phyloP scores from a whole-genome alignment of 2,329 filamentous ascomycete genomes.

The Septoria petroselini region DNA sequence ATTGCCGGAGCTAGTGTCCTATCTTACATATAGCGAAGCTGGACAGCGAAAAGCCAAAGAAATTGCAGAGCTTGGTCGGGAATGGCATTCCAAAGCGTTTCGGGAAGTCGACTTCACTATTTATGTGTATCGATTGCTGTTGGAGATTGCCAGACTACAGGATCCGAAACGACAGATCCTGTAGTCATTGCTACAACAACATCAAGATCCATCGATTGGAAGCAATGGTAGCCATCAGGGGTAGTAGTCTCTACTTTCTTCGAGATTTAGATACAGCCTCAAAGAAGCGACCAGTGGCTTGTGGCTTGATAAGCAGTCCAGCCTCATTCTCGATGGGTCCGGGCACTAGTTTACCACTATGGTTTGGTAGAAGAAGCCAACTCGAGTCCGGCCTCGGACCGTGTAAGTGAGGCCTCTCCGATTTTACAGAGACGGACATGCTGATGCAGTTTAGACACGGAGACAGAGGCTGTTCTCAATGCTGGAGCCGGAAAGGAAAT shows the following conservation, averaged over 20 bases:
- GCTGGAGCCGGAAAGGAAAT: constrained; percentile 38
- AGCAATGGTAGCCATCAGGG: no score
- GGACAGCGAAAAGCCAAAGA: constrained; percentile 18
- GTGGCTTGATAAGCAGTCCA: background rate
- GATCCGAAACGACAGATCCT: constrained; percentile 12
- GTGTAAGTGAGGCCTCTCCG: constrained; percentile 30
- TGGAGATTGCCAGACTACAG: constrained; percentile 17
- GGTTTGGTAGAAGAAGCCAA: constrained; percentile 34
- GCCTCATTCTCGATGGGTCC: constrained; percentile 35
- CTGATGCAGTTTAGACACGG: constrained; percentile 25
- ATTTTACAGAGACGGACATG: background rate
- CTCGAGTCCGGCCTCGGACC: constrained; percentile 35
- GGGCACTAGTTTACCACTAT: constrained; percentile 32
- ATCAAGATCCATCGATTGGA: no score
- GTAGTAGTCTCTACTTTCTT: no score
- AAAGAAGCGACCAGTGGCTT: no score
- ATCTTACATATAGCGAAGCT: constrained; percentile 39
- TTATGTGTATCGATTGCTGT: constrained; percentile 19
- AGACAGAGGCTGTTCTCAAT: constrained; percentile 29
- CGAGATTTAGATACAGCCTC: no score
- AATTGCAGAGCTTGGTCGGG: constrained; percentile 19
- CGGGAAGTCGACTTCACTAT: constrained; percentile 11
- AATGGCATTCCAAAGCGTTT: constrained; percentile 19
- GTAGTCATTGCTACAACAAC: no score
- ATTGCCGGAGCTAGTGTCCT: constrained; percentile 52